These are phyloP conservation scores for Cutaneotrichosporon sp. DNA, from an alignment of 1,284 basidiomycete species.

Conservation along the genomic window DNA sequence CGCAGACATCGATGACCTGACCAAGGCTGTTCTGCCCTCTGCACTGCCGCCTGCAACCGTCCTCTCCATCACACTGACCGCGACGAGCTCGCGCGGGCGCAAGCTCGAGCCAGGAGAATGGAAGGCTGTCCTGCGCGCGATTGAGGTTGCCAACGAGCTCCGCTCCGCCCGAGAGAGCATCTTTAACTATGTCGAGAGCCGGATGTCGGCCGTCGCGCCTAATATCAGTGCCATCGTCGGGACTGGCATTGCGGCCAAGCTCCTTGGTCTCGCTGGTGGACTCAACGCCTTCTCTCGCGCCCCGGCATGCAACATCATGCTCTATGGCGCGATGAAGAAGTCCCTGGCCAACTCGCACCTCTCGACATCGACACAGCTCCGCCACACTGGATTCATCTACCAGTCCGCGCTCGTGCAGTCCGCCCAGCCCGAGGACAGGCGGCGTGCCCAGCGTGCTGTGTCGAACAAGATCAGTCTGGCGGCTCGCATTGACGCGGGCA, in stretches of 20 bases:
- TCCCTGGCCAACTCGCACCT: constrained; percentile 71
- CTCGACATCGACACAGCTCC: constrained; percentile 61
- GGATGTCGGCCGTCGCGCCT: constrained; percentile 96
- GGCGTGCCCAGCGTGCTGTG: constrained; percentile 87
- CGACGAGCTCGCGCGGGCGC: constrained; percentile 80
- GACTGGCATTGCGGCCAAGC: constrained; percentile 94
- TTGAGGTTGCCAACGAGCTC: constrained; percentile 78
- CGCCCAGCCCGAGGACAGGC: constrained; percentile 83
- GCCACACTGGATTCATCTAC: constrained; percentile 96
- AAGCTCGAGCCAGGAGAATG: constrained; percentile 67
- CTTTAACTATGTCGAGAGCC: constrained; percentile 96
- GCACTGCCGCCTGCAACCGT: constrained; percentile 86
- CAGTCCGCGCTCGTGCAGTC: constrained; percentile 82
- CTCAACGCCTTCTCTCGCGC: constrained; percentile 85
- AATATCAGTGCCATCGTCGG: constrained; percentile 98
- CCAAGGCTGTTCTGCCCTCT: constrained; percentile 71
- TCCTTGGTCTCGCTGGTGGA: constrained; percentile 95
- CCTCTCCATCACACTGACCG: constrained; percentile 94
- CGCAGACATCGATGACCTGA: constrained; percentile 79
- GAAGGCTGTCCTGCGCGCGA: constrained; percentile 75
- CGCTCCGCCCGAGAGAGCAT: constrained; percentile 90
- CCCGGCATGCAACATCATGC: constrained; percentile 91
- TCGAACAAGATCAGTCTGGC: constrained; percentile 88
- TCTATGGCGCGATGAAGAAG: constrained; percentile 90
- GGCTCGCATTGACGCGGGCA: constrained; percentile 85